Evolutionary conservation across 495 filamentous ascomycete genomes (phyloP), one percentile per base, ranked within the genome.

Genomic region (Aspergillus conjunctus): DNA sequence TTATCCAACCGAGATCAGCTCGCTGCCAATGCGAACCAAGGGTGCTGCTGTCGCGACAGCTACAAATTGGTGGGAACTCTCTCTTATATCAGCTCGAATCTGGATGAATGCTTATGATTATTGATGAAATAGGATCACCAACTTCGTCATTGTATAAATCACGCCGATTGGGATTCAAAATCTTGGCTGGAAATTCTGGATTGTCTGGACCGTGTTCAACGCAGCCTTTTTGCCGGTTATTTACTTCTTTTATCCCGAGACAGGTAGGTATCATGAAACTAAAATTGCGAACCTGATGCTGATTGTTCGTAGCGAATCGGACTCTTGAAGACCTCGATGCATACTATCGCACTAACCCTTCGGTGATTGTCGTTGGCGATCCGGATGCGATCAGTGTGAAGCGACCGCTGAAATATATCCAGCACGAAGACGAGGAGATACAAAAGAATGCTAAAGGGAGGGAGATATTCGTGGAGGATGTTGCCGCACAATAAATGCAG

Each of bases 231-330:
- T 88, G 0, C 83, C 83, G 0, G 71, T 87, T 30, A 79, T 87
- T 18, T 88, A 84, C 62, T 79, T 87, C 60, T 79, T 87, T 51
- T 87, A 84, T 60, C 85, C 84, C 1, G 86, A 88, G 65, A 87
- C 85, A 26, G 76, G 70, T 74, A 18, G 14, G 66, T 63, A 52
- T 22, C 32, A 30, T 43, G 7, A 7, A 22, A 7, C 6, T 9
- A 15, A 46, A 18, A 15, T 49, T 18, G 1, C 10, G 6, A 18
- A 17, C 8, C 12, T 21, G 30, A 33, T 33, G 17, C n/a, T 33
- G 56, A 66, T 75, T 61, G 69, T 58, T 8, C 31, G 21, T 65
- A 64, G 71, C 75, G 33, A 80, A 79, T 62, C 73, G 79, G 6
- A 75, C 67, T 37, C 67, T 82, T 0, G 79, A 80, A 54, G 77